Conservation (phyloP, 257 asterid species). For the Jaltomata sinuosa region DNA sequence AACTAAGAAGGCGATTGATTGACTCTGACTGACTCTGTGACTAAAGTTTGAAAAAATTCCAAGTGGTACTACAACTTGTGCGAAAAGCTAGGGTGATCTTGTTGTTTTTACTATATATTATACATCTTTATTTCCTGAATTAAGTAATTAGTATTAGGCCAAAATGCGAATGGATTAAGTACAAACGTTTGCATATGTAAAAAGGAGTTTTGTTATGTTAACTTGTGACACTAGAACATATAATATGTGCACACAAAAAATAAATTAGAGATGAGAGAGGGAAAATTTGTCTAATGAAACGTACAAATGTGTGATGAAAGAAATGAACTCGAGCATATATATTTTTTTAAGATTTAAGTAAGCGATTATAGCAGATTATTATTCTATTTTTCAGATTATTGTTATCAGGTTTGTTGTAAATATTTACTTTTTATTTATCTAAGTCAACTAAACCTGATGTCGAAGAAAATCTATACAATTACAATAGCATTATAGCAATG, state of each 20-base stretch:
- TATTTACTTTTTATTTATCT: too few species aligned
- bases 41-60: too few species aligned
- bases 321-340: background rate
- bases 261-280: background rate
- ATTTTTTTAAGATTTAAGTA: background rate
- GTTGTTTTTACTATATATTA: background rate
- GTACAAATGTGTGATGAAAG: background rate
- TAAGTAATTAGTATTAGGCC: background rate
- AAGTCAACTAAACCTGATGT: too few species aligned
- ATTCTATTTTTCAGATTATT: too few species aligned
- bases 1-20: too few species aligned
- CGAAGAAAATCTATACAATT: too few species aligned
- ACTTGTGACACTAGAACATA: background rate
- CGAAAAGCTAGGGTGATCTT: too few species aligned
- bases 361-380: too few species aligned
- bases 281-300: background rate
- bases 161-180: background rate
- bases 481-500: too few species aligned
- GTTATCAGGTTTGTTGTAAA: too few species aligned
- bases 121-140: background rate
- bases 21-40: too few species aligned
- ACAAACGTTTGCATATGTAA: background rate
- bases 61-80: too few species aligned
- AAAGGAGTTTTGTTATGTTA: background rate
- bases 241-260: background rate